These are phyloP conservation scores for Adenanthera pavonina DNA, from an alignment of 306 rosid species.

Conservation along the genomic window DNA sequence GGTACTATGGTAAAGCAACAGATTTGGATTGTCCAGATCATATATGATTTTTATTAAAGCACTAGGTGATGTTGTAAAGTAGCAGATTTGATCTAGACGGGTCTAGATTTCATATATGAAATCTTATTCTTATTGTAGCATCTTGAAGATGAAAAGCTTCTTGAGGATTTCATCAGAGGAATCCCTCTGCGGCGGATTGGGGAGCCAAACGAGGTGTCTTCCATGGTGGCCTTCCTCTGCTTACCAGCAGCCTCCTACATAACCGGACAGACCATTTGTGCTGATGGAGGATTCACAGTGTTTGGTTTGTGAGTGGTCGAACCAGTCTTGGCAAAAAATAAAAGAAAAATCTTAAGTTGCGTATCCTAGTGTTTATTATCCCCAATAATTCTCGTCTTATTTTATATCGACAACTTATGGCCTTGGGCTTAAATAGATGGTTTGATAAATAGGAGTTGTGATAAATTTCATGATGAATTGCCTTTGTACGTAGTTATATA, in stretches of 20 bases:
- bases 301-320: not conserved
- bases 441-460: too few relatives aligned
- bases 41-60: too few relatives aligned
- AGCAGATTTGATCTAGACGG: too few relatives aligned
- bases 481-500: too few relatives aligned
- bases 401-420: too few relatives aligned
- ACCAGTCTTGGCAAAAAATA: too few relatives aligned
- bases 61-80: too few relatives aligned
- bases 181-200: conserved; percentile 53
- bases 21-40: too few relatives aligned
- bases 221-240: conserved; percentile 63
- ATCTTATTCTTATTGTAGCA: not conserved
- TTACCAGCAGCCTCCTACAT: conserved; percentile 54
- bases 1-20: too few relatives aligned
- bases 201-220: conserved; percentile 57
- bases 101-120: too few relatives aligned
- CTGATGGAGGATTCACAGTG: conserved; percentile 30
- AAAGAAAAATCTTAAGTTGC: not conserved
- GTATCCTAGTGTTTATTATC: not conserved
- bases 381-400: not conserved
- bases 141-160: not conserved
- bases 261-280: conserved; percentile 59
- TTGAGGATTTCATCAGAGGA: not conserved
- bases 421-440: too few relatives aligned
- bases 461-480: too few relatives aligned